These are phyloP conservation scores for Cercophora samala DNA, from an alignment of 495 filamentous ascomycete genomes.

Conservation along the genomic window DNA sequence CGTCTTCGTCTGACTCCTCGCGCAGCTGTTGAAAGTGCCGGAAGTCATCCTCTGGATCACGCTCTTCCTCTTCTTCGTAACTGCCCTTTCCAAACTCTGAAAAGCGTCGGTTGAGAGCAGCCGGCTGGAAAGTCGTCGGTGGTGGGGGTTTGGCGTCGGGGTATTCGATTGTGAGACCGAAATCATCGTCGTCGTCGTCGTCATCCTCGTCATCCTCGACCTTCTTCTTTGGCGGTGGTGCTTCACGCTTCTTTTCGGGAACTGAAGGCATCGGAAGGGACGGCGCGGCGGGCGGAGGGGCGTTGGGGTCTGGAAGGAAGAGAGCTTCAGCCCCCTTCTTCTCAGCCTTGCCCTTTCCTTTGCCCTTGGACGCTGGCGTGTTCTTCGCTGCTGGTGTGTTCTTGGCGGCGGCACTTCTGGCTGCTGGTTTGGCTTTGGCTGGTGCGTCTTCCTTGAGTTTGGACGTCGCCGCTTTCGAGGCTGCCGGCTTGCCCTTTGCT, in stretches of 20 bases:
- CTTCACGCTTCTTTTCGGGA: constrained; percentile 26
- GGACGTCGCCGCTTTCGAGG: constrained; percentile 30
- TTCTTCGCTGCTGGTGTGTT: constrained; percentile 29
- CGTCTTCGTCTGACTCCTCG: constrained; percentile 10
- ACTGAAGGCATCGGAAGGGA: constrained; percentile 18
- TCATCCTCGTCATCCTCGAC: constrained; percentile 40
- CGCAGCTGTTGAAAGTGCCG: background rate
- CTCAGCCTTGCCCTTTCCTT: background rate
- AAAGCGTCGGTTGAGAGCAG: constrained; percentile 3
- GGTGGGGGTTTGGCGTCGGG: constrained; percentile 9
- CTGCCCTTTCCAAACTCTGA: background rate
- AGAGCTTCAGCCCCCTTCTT: constrained; percentile 6
- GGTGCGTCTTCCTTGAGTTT: constrained; percentile 18
- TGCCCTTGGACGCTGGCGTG: constrained; percentile 26
- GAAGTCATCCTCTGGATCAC: constrained; percentile 9
- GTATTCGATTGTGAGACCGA: constrained; percentile 13
- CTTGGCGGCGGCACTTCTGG: constrained; percentile 25
- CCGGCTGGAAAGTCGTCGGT: background rate
- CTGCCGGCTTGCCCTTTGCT: constrained; percentile 24
- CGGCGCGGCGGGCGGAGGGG: constrained; percentile 3
- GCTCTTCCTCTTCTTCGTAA: background rate
- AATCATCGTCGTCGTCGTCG: constrained; percentile 32
- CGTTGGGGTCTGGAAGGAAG: constrained; percentile 24
- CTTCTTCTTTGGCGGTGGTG: constrained; percentile 21
- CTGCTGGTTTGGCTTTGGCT: constrained; percentile 16